A percentile compares a stretch with the other conserved stretches of the same genome.
Conservation (phyloP, 306 rosid species). For the Dalbergia cultrata region DNA sequence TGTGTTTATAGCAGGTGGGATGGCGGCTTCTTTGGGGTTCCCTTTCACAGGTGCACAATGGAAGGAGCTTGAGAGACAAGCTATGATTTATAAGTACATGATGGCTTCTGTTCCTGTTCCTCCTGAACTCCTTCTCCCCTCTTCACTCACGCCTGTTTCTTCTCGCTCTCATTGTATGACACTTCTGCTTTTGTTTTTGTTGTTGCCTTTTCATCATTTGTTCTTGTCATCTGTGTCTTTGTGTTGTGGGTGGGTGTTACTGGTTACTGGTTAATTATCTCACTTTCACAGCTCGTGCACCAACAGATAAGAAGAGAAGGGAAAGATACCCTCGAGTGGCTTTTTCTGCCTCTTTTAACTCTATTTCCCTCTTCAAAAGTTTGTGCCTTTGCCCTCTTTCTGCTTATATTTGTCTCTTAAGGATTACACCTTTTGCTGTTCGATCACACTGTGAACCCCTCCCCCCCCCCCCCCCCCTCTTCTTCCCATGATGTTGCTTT, state of each 20-base stretch:
- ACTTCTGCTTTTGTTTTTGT: neutral
- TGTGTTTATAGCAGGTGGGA: slow-evolving; percentile 50
- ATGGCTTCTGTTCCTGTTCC: slow-evolving; percentile 82
- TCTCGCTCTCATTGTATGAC: slow-evolving; percentile 53
- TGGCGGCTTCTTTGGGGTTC: slow-evolving; percentile 69
- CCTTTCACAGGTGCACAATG: slow-evolving; percentile 85
- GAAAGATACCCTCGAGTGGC: neutral
- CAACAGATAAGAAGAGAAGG: neutral
- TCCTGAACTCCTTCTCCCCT: slow-evolving; percentile 63
- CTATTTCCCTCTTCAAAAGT: slow-evolving; percentile 30
- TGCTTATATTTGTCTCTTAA: slow-evolving; percentile 1
- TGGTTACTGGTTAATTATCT: neutral
- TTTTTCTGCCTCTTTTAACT: slow-evolving; percentile 23
- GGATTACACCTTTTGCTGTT: slow-evolving; percentile 33
- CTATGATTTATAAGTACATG: slow-evolving; percentile 90
- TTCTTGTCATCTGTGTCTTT: neutral
- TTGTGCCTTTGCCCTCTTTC: slow-evolving; percentile 28
- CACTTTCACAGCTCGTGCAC: slow-evolving; percentile 15
- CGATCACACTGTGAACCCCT: slow-evolving; percentile 27
- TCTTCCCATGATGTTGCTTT: slow-evolving; percentile 36
- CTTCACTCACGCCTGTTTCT: slow-evolving; percentile 34
- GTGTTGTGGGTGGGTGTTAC: too few species aligned
- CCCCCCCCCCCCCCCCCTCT: neutral
- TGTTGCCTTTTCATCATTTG: neutral
- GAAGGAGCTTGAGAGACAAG: slow-evolving; percentile 88